Evolutionary conservation across 1,284 basidiomycete genomes (phyloP), one percentile per base, ranked within the genome.

Genomic region (Ganoderma resinaceum): DNA sequence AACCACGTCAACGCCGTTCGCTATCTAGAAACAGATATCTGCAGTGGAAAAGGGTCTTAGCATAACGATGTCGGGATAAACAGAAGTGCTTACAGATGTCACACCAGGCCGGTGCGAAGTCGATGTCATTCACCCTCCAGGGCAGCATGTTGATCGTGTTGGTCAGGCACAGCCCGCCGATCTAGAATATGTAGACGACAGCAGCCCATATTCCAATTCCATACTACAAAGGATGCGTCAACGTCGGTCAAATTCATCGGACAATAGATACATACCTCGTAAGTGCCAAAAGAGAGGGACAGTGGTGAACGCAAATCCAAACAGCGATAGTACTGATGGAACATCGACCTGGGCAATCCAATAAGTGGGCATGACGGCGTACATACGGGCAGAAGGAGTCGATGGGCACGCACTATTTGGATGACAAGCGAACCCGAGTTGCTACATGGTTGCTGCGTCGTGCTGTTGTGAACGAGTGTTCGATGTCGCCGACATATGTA

Each of bases 91-190:
- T 74, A 91, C 90, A 85, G 68, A 95, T 91, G 74, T 95, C 93
- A 74, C 93, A 95, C 89, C 89, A 95, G 1, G 89, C 81, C 0
- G 90, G 90, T 0, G 87, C 86, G 49, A 75, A 80, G 71, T 91
- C 85, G 9, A 83, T 79, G 2, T 83, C 82, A 74, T 88, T 89
- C 35, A 86, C 81, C 62, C 82, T 82, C 93, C 93, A 95, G 16
- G 93, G 75, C 38, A 91, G 76, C n/a, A 87, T 84, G 78, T 95
- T 91, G 72, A 94, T 80, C 71, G 85, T 87, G 35, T 82, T 78
- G 61, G 85, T 84, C 20, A 93, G 78, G 74, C 87, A 90, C 2
- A 79, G 83, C 3, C 89, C 55, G 1, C 84, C 83, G 2, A 84
- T 80, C 91, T 91, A 94, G 46, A 82, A 73, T 79, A 94, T 90